Conservation (phyloP, 106 monocot species). For the Dendrobium officinale region DNA sequence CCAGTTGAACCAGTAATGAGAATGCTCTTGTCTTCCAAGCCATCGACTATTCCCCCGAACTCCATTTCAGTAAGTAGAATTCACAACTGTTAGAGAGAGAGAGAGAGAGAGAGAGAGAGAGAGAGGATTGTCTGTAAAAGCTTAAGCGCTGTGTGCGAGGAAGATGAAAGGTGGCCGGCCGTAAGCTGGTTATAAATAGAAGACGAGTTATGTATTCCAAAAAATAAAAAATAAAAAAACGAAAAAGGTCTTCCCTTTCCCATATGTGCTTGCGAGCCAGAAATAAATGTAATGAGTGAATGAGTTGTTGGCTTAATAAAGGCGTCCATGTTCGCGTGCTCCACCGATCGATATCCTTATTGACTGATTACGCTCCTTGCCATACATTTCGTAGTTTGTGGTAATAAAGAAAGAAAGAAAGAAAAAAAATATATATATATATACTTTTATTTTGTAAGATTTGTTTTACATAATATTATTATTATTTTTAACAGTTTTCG, state of each 20-base stretch:
- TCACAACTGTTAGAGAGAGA: background rate
- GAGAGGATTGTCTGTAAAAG: background rate
- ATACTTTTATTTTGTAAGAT: too few relatives aligned
- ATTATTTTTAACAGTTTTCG: too few relatives aligned
- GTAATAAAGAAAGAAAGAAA: too few relatives aligned
- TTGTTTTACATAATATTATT: too few relatives aligned
- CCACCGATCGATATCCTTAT: too few relatives aligned
- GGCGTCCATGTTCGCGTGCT: background rate
- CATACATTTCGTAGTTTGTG: too few relatives aligned
- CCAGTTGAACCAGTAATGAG: conserved; percentile 60
- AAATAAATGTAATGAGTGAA: background rate
- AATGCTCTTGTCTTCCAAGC: conserved; percentile 38
- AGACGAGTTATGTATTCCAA: background rate
- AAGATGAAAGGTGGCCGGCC: background rate
- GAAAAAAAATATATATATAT: too few relatives aligned
- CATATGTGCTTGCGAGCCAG: too few relatives aligned
- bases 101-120: background rate
- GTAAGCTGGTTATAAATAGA: background rate
- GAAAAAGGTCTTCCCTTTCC: too few relatives aligned
- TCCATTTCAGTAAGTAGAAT: conserved; percentile 12
- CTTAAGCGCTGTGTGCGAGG: background rate
- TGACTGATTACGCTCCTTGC: too few relatives aligned
- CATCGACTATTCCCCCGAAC: conserved; percentile 15
- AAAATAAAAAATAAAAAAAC: too few relatives aligned
- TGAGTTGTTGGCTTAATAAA: conserved; percentile 2